Base-by-base conservation (phyloP, 169 alveolate genomes). In the Plasmodium relictum region DNA sequence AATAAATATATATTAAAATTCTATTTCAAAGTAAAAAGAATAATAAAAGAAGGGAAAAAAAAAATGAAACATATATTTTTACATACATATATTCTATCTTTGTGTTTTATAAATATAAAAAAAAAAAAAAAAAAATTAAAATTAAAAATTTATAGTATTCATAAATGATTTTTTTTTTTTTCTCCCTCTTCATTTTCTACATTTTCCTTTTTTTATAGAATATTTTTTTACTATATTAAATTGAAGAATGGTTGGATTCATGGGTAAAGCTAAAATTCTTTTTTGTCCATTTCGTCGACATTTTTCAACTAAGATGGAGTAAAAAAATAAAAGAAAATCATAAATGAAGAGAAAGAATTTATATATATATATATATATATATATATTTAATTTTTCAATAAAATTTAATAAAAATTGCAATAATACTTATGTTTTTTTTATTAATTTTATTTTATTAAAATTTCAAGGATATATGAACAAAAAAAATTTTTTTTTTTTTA, bases 271-370 rank as follows among this genome's bases (percentile, higher is more conserved):
- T 31, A 63, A 54, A 14, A 20, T 44, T 14, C 42, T 48, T 54
- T 63, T 76, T 26, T 48, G 16, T 7, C 73, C 73, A 18, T 12
- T 68, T 9, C 89, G 89, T 37, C 62, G 89, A n/a, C 31, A 45
- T 6, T 76, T 76, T 20, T 76, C 89, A 65, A 63, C 89, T 18
- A 76, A 76, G 44, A 76, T 26, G 76, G 89, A 76, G 89, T 76
- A 76, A 76, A 9, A 18, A 76, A 65, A 42, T 26, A 26, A 52
- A 20, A 52, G 16, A 37, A 24, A 37, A 26, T 18, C 14, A 4
- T 42, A 65, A 31, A 44, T 6, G 41, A 68, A 20, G 16, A 22
- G 18, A 61, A 61, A 1, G 12, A 61, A 7, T 22, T 7, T 59
- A 6, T 59, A 20, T 12, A 8, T 52, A 52, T 50, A 50, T 50